A percentile compares a stretch with the other conserved stretches of the same genome.
phyloP scores from a whole-genome alignment of 805 yeast genomes.

The Nakazawaea siamensis region DNA sequence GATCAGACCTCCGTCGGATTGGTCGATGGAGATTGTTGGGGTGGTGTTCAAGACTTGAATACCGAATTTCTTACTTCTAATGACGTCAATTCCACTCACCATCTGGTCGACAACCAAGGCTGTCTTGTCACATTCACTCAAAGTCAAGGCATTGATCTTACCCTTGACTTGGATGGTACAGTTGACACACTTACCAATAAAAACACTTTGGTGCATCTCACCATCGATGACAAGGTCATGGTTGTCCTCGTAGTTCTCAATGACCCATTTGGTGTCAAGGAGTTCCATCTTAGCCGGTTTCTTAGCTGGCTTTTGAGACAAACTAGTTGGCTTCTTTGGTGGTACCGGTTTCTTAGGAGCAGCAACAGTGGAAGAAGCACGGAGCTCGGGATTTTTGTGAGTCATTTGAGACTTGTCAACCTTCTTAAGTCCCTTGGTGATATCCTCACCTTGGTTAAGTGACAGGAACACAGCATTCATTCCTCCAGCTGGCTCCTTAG shows the following conservation, averaged over 20 bases:
- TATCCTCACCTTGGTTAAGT: slow-evolving; percentile 73
- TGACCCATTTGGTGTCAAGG: slow-evolving; percentile 81
- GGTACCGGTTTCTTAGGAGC: slow-evolving; percentile 57
- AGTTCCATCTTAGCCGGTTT: slow-evolving; percentile 60
- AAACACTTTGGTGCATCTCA: slow-evolving; percentile 80
- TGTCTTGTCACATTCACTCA: slow-evolving; percentile 62
- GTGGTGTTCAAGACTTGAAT: slow-evolving; percentile 76
- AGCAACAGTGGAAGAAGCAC: slow-evolving; percentile 42
- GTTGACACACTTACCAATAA: slow-evolving; percentile 73
- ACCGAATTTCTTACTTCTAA: slow-evolving; percentile 75
- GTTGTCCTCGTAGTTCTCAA: slow-evolving; percentile 65
- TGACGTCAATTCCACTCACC: slow-evolving; percentile 82
- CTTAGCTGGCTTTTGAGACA: slow-evolving; percentile 26
- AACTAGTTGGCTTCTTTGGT: slow-evolving; percentile 73
- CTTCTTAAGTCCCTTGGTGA: slow-evolving; percentile 81
- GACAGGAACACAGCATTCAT: slow-evolving; percentile 90
- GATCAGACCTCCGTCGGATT: slow-evolving; percentile 77
- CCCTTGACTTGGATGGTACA: slow-evolving; percentile 79
- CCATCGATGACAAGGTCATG: slow-evolving; percentile 66
- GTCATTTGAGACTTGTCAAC: slow-evolving; percentile 93
- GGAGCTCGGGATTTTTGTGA: slow-evolving; percentile 80
- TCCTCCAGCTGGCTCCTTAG: slow-evolving; percentile 46
- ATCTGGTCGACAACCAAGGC: slow-evolving; percentile 79
- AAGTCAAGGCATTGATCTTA: slow-evolving; percentile 80
- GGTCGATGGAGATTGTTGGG: slow-evolving; percentile 83